These are phyloP conservation scores for Cladophialophora immunda DNA, from an alignment of 2,329 filamentous ascomycete species.

Conservation along the genomic window DNA sequence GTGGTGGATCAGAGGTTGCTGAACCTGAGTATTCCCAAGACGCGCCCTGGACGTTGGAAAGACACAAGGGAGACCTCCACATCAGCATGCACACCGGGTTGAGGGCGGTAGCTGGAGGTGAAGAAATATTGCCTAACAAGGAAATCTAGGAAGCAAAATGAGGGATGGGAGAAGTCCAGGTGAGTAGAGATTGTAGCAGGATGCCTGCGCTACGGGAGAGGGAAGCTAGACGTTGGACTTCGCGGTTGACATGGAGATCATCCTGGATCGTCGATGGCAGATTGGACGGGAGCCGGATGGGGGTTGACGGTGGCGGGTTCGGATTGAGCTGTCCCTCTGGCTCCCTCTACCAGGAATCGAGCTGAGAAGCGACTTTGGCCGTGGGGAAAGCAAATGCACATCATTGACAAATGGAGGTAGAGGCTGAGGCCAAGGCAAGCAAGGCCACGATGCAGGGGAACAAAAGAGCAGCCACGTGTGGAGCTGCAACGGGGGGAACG, in stretches of 20 bases:
- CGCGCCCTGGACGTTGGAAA: background rate
- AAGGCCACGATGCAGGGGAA: background rate
- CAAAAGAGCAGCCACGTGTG: constrained; percentile 1
- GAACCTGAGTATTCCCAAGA: background rate
- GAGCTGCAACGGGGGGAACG: constrained; percentile 5
- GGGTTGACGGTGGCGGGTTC: background rate
- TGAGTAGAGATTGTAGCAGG: background rate
- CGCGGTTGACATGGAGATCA: background rate
- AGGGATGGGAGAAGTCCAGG: background rate
- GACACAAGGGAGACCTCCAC: background rate
- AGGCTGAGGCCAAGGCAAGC: background rate
- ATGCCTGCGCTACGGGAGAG: background rate
- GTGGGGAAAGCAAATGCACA: background rate
- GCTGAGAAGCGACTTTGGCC: background rate
- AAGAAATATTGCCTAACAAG: background rate
- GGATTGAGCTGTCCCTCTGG: constrained; percentile 14
- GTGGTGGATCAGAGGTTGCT: background rate
- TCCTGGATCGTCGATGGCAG: constrained; percentile 17
- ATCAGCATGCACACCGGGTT: background rate
- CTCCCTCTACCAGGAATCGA: background rate
- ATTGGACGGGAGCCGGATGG: constrained; percentile 3
- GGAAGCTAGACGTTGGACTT: background rate
- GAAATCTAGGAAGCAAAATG: background rate
- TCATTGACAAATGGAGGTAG: constrained; percentile 3
- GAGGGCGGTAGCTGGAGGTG: background rate